These are phyloP conservation scores for Kodamaea arcana DNA, from an alignment of 1,139 yeast species.

Conservation along the genomic window DNA sequence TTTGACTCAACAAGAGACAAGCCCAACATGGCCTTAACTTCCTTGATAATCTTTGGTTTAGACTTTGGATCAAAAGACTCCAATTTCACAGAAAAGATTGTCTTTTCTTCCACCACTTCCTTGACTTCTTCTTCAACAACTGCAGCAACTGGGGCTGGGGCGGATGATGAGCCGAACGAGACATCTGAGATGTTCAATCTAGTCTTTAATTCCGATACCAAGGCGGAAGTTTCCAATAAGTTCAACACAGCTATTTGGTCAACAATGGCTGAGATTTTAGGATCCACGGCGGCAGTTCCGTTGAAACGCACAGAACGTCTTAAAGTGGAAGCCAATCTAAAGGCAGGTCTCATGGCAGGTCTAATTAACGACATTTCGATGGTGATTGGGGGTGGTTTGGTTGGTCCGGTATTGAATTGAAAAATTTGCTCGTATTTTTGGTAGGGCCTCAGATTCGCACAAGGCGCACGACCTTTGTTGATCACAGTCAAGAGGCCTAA, in stretches of 20 bases:
- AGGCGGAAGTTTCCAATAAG: slow-evolving; percentile 80
- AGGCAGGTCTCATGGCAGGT: slow-evolving; percentile 32
- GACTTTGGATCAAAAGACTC: slow-evolving; percentile 93
- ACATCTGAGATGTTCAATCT: slow-evolving; percentile 91
- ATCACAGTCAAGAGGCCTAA: background rate
- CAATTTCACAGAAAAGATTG: slow-evolving; percentile 85
- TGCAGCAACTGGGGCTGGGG: slow-evolving; percentile 65
- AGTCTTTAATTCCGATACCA: slow-evolving; percentile 78
- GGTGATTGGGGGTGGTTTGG: no score
- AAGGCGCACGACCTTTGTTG: no score
- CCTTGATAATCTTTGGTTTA: slow-evolving; percentile 97
- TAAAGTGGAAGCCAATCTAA: slow-evolving; percentile 23
- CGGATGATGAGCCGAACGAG: slow-evolving; percentile 72
- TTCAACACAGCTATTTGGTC: slow-evolving; percentile 88
- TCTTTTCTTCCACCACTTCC: slow-evolving; percentile 86
- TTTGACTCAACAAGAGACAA: slow-evolving; percentile 93
- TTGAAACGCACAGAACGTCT: slow-evolving; percentile 41
- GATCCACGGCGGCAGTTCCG: slow-evolving; percentile 65
- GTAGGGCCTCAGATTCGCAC: no score
- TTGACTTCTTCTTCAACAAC: slow-evolving; percentile 73
- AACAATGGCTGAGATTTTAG: slow-evolving; percentile 83
- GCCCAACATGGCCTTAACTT: slow-evolving; percentile 87
- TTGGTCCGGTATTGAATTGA: no score
- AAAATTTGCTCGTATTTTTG: slow-evolving; percentile 2
- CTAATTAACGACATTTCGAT: slow-evolving; percentile 29